Percentiles rank a stretch among this genome's conserved stretches.
phyloP scores from a whole-genome alignment of 768 basidiomycete species.

The Leccinum imitatum region DNA sequence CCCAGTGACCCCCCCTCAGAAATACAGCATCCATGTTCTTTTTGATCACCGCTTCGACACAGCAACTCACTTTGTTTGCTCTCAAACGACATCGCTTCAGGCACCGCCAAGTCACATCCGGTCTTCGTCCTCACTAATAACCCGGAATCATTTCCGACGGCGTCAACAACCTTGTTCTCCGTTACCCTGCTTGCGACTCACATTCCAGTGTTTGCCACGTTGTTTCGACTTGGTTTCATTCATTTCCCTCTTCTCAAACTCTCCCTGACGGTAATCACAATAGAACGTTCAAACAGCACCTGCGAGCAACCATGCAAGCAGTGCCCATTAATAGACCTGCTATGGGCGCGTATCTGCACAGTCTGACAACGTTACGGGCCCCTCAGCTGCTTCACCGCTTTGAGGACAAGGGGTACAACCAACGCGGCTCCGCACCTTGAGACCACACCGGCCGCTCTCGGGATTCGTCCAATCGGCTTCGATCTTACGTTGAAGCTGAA shows the following conservation, averaged over 20 bases:
- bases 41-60: neutral
- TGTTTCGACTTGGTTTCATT: neutral
- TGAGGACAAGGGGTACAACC: neutral
- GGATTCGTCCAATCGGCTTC: neutral
- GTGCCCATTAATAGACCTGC: neutral
- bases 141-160: neutral
- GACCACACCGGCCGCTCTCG: neutral
- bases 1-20: slow-evolving; percentile 7
- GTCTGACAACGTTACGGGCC: neutral
- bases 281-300: neutral
- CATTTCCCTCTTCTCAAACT: neutral
- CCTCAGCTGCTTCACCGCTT: neutral
- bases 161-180: neutral
- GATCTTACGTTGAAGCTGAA: slow-evolving; percentile 1
- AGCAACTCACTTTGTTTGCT: neutral
- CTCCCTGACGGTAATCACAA: neutral
- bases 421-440: neutral
- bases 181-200: neutral
- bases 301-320: neutral
- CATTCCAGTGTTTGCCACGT: neutral
- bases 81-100: neutral
- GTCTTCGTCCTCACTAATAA: neutral
- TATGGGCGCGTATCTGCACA: neutral
- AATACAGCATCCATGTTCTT: neutral
- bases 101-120: neutral